phyloP scores from a whole-genome alignment of 2,329 filamentous ascomycete genomes.

The Fusarium ramigenum region DNA sequence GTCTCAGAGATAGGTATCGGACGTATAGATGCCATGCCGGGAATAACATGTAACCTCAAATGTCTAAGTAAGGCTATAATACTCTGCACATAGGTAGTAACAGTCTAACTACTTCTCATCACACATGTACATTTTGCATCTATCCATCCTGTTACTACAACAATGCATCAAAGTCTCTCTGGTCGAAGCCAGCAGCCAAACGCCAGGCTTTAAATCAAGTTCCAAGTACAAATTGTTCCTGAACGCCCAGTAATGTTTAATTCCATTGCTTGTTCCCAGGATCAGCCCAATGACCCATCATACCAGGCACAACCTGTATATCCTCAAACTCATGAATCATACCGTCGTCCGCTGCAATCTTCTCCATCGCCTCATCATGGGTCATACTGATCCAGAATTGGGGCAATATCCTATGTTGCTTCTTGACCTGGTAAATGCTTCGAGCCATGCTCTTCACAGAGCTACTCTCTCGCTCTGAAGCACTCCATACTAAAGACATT shows the following conservation, averaged over 20 bases:
- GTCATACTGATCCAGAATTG: constrained; percentile 65
- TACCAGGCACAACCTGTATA: constrained; percentile 32
- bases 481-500: constrained; percentile 75
- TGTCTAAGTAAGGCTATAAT: not conserved
- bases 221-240: not conserved
- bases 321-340: constrained; percentile 67
- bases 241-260: not conserved
- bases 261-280: not conserved
- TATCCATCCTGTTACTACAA: not conserved
- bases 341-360: constrained; percentile 65
- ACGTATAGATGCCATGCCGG: not conserved
- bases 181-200: not conserved
- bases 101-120: not conserved
- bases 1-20: not conserved
- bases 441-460: constrained; percentile 84
- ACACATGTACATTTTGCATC: not conserved
- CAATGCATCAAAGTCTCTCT: not conserved
- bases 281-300: constrained; percentile 22
- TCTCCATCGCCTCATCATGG: constrained; percentile 64
- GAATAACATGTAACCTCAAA: not conserved
- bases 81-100: not conserved
- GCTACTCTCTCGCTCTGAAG: constrained; percentile 73
- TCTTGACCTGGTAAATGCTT: constrained; percentile 72
- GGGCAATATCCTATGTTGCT: constrained; percentile 62
- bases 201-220: not conserved